These are phyloP conservation scores for Lichenothelia convexa DNA, from an alignment of 495 filamentous ascomycete genomes.

Conservation along the genomic window DNA sequence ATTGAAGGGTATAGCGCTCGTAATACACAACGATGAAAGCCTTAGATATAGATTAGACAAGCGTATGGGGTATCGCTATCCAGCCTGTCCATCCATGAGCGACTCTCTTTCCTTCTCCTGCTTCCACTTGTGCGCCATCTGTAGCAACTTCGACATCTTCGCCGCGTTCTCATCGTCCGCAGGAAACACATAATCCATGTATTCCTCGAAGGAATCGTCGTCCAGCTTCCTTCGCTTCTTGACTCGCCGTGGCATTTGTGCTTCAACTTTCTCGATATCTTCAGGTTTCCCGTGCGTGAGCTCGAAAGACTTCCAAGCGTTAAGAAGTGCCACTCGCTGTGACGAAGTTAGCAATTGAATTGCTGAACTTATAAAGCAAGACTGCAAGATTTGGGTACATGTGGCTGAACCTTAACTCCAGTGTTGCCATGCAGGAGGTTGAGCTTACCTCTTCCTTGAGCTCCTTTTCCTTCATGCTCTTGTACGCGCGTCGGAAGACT, in stretches of 20 bases:
- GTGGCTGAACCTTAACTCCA: too few species aligned
- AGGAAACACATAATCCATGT: constrained; percentile 93
- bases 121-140: constrained; percentile 83
- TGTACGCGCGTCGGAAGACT: constrained; percentile 74
- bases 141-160: constrained; percentile 65
- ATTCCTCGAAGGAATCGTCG: constrained; percentile 93
- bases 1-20: too few species aligned
- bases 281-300: constrained; percentile 56
- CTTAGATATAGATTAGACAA: too few species aligned
- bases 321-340: constrained; percentile 66
- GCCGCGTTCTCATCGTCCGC: constrained; percentile 81
- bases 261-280: constrained; percentile 70
- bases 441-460: constrained; percentile 74
- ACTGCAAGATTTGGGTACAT: constrained; percentile 1
- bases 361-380: too few species aligned
- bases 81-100: too few species aligned
- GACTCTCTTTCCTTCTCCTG: constrained; percentile 27
- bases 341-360: too few species aligned
- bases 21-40: too few species aligned
- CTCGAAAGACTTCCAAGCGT: constrained; percentile 85
- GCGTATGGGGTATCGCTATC: too few species aligned
- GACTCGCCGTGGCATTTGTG: constrained; percentile 81
- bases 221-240: constrained; percentile 91
- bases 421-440: too few species aligned
- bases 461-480: constrained; percentile 77